phyloP scores from a whole-genome alignment of 2,329 filamentous ascomycete species.

The Alternaria sp. region DNA sequence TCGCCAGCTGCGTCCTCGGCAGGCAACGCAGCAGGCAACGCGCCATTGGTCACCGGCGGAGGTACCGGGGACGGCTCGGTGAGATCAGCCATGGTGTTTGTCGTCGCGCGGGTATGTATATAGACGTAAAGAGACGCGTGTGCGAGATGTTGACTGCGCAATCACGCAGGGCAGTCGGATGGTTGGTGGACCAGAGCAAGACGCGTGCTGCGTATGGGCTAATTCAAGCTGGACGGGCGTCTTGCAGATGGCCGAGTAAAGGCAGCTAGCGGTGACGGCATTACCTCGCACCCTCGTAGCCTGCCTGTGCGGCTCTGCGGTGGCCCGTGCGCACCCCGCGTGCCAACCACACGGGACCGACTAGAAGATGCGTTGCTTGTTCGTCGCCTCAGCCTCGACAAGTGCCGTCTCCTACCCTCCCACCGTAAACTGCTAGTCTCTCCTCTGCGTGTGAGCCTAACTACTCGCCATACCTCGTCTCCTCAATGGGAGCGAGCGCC shows the following conservation, averaged over 20 bases:
- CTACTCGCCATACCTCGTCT: neutral
- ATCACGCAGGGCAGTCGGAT: too few species aligned
- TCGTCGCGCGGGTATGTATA: neutral
- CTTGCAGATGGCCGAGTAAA: neutral
- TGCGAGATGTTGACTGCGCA: neutral
- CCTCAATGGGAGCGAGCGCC: constrained; percentile 20
- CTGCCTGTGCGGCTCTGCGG: neutral
- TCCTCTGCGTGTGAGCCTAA: neutral
- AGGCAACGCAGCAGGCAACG: constrained; percentile 35
- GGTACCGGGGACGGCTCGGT: constrained; percentile 7
- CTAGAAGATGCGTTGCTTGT: neutral
- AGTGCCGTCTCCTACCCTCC: neutral
- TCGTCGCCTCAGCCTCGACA: neutral
- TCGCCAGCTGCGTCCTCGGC: constrained; percentile 44
- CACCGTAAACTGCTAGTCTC: neutral
- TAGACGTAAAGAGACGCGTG: neutral
- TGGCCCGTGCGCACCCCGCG: neutral
- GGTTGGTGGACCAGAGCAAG: neutral
- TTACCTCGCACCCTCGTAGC: constrained; percentile 1
- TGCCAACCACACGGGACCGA: neutral
- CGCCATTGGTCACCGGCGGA: constrained; percentile 30
- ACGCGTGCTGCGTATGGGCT: neutral
- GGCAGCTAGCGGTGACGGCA: constrained; percentile 10
- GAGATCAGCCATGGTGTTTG: constrained; percentile 28
- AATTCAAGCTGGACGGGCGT: neutral